phyloP scores from a whole-genome alignment of 495 filamentous ascomycete species.

The Achaetomiella virescens region DNA sequence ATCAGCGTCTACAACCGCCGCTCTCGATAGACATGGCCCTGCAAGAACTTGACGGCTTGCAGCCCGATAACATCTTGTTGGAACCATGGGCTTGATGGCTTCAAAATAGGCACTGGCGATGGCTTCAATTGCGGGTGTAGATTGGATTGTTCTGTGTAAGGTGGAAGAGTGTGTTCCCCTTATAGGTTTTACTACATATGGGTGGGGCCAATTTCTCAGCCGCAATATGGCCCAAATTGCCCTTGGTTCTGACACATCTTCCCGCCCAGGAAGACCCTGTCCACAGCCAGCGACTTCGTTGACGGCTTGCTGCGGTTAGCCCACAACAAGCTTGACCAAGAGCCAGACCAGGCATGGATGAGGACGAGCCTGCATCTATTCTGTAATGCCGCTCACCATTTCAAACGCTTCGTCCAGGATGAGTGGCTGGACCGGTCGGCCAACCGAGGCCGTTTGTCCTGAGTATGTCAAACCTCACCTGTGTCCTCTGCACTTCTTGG shows the following conservation, averaged over 20 bases:
- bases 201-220: too few relatives aligned
- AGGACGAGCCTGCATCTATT: background rate
- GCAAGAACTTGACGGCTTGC: background rate
- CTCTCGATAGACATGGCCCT: background rate
- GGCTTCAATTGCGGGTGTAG: too few relatives aligned
- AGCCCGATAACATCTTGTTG: background rate
- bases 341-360: background rate
- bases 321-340: background rate
- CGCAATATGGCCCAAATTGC: too few relatives aligned
- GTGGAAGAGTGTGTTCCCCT: too few relatives aligned
- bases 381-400: slow-evolving; percentile 3
- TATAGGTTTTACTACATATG: too few relatives aligned
- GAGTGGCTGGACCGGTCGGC: background rate
- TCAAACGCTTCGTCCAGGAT: background rate
- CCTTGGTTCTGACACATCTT: too few relatives aligned
- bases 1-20: background rate
- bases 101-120: too few relatives aligned
- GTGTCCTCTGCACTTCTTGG: background rate
- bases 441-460: background rate
- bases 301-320: background rate
- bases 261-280: too few relatives aligned
- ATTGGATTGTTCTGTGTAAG: too few relatives aligned
- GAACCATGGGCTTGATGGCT: too few relatives aligned
- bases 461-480: background rate
- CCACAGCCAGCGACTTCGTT: background rate